Evolutionary conservation across 208 protist genomes (phyloP), one percentile per base, ranked within the genome.

Genomic region (Borovskyia barvae): DNA sequence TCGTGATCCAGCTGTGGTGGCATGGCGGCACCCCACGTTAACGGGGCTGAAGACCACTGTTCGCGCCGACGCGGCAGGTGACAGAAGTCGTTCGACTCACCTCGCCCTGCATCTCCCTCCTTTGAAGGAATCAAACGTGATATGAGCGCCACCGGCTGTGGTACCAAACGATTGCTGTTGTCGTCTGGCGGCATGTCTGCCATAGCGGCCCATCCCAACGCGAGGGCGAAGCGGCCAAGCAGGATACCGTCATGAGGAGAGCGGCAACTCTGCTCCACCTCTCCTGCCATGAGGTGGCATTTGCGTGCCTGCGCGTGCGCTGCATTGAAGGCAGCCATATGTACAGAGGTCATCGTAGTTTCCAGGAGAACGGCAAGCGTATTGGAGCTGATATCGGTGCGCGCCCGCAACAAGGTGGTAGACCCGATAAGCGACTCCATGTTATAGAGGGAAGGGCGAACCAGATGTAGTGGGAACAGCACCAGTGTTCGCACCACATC

Each of bases 111-210:
- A n/a, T n/a, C n/a, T n/a, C n/a, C n/a, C n/a, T n/a, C n/a, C n/a
- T n/a, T n/a, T n/a, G n/a, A n/a, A n/a, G n/a, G n/a, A n/a, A n/a
- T n/a, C n/a, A n/a, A n/a, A n/a, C n/a, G n/a, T n/a, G n/a, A n/a
- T n/a, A n/a, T n/a, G n/a, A n/a, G n/a, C n/a, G 85, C 75, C 4
- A 88, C 51, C 8, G 86, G 86, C 66, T 93, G 82, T 19, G 86
- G 82, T 2, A 90, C 26, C 46, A 90, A 58, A 26, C 86, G 80
- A 47, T 82, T 73, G 48, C 82, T 84, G 65, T 93, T 87, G 32
- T 78, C 77, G 40, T 93, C 82, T 43, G 66, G 66, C 39, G 86
- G 86, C 66, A 90, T 80, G 39, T 90, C 82, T 25, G 57, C 39
- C 29, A 85, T 39, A 15, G 72, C 74, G 17, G 74, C 61, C 83